Percentiles rank a stretch among this genome's conserved stretches.
Conservation (phyloP, 2,329 filamentous ascomycete genomes). For the Penicillium sclerotiorum region DNA sequence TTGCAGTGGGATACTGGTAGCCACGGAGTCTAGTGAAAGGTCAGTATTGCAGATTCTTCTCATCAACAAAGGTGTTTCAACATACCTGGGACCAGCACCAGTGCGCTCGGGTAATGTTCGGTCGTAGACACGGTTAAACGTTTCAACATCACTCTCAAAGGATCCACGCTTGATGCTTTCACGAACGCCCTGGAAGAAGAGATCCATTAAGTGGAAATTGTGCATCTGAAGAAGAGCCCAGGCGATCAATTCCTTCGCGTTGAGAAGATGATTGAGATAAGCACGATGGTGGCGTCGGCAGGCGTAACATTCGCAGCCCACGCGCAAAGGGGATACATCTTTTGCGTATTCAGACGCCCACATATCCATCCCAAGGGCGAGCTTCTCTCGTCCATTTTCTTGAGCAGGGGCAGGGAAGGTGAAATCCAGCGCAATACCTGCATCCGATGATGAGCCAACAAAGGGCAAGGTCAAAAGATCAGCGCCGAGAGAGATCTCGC, state of each 20-base stretch:
- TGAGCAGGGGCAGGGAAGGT: conserved; percentile 60
- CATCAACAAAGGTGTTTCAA: not conserved
- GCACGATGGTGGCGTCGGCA: conserved; percentile 83
- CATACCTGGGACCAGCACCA: conserved; percentile 72
- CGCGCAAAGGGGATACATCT: conserved; percentile 63
- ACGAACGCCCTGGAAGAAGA: conserved; percentile 75
- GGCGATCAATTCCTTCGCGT: conserved; percentile 92
- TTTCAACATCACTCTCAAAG: conserved; percentile 57
- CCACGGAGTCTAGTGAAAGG: conserved; percentile 62
- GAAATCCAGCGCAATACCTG: conserved; percentile 82
- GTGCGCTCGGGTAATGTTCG: conserved; percentile 70
- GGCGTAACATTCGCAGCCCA: conserved; percentile 75
- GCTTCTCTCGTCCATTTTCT: conserved; percentile 21
- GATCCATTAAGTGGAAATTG: conserved; percentile 73
- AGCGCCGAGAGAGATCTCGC: conserved; percentile 73
- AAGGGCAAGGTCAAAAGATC: conserved; percentile 82
- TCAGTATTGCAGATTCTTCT: conserved; percentile 3
- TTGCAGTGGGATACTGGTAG: conserved; percentile 76
- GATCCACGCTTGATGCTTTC: conserved; percentile 60
- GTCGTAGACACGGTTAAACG: conserved; percentile 71
- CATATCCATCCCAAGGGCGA: conserved; percentile 74
- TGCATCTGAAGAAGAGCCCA: conserved; percentile 93
- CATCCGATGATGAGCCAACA: conserved; percentile 72
- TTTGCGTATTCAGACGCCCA: conserved; percentile 66
- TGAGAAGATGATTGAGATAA: conserved; percentile 83